Percentiles rank a stretch among this genome's conserved stretches.
phyloP scores from a whole-genome alignment of 179 eudicot species.

The Actinidia polygama region DNA sequence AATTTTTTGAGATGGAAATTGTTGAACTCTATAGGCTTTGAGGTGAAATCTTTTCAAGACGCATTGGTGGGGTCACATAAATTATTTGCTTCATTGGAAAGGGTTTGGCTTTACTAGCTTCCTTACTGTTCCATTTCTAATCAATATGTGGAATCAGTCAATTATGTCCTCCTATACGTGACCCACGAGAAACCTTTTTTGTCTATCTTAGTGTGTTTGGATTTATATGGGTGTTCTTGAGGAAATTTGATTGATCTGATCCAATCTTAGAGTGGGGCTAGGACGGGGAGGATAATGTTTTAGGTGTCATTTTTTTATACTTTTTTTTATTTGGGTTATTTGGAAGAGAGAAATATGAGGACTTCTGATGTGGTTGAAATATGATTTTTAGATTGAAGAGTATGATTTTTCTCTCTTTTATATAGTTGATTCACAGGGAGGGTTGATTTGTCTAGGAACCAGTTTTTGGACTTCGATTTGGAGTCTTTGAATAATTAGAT shows the following conservation, averaged over 20 bases:
- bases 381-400: not conserved
- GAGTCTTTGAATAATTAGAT: not conserved
- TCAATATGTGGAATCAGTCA: not conserved
- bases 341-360: not conserved
- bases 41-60: not conserved
- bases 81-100: not conserved
- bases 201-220: not conserved
- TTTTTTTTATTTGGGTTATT: not conserved
- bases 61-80: not conserved
- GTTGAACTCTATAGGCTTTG: not conserved
- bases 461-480: not conserved
- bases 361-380: slow-evolving; percentile 4
- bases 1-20: not conserved
- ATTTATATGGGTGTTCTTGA: not conserved
- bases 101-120: not conserved
- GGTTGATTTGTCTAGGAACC: not conserved
- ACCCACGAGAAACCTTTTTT: too few species aligned
- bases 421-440: not conserved
- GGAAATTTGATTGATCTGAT: not conserved
- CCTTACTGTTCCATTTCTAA: not conserved
- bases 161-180: too few species aligned
- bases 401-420: too few species aligned
- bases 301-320: not conserved
- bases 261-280: not conserved
- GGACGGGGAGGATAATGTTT: not conserved